Evolutionary conservation across 345 rosid genomes (phyloP).

Genomic region (Cardamine occulta): DNA sequence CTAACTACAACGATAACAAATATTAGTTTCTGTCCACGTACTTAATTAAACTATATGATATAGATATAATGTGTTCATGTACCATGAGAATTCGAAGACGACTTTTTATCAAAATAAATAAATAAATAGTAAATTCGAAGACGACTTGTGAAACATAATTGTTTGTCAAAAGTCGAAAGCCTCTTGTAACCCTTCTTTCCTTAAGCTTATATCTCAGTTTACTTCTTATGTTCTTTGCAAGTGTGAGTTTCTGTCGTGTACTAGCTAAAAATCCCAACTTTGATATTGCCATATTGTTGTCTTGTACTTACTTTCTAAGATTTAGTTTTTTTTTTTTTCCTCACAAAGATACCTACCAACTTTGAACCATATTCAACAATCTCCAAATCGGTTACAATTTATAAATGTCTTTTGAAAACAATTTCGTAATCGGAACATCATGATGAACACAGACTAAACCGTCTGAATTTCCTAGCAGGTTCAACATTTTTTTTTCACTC

Average conservation of each 20-base stretch:
- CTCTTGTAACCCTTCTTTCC: background rate
- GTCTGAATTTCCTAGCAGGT: background rate
- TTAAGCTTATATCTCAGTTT: background rate
- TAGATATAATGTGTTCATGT: constrained; percentile 4
- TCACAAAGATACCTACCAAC: background rate
- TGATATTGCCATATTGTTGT: background rate
- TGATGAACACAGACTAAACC: background rate
- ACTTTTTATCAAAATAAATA: background rate
- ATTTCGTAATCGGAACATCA: background rate
- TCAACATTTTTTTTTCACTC: background rate
- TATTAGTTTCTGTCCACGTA: background rate
- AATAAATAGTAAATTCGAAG: background rate
- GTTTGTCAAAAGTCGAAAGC: constrained; percentile 27
- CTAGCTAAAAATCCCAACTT: background rate
- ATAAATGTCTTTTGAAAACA: background rate
- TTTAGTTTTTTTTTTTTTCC: background rate
- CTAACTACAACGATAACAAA: background rate
- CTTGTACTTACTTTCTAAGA: background rate
- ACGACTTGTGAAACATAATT: constrained; percentile 19
- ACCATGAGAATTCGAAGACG: background rate
- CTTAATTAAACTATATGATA: background rate
- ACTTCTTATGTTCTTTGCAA: background rate
- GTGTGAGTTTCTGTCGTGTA: background rate
- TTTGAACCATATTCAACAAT: background rate
- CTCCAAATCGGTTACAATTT: background rate